Base-by-base conservation (phyloP, 495 filamentous ascomycete genomes). In the Aspergillus cavernicola region DNA sequence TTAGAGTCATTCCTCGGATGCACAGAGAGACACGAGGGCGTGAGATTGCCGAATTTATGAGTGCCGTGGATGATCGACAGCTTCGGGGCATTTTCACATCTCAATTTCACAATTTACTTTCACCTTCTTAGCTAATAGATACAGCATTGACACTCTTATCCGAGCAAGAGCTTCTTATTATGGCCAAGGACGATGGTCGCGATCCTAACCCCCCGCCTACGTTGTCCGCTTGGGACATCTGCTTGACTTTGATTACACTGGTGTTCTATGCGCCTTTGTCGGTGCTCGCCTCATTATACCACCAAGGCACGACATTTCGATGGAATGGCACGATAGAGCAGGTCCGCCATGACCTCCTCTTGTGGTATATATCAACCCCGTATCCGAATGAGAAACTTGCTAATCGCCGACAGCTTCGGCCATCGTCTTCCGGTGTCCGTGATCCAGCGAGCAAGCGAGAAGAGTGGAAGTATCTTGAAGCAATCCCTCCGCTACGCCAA, bases 201-300 rank as follows among this genome's bases (percentile, higher is more conserved):
- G 33, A 45, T 9, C 22, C 15, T 13, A 38, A 45, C 15, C 13
- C 50, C 19, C 29, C n/a, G 41, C 28, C 26, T 8, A 18, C 6
- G 37, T 15, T 53, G 1, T 38, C 50, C 9, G 40, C 33, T 31
- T 53, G 50, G 50, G 50, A 53, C 9, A 43, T 53, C 41, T 45
- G 50, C 33, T 38, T 22, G 24, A 31, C 50, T 1, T 10, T 53
- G 12, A 31, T 53, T 22, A 26, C 33, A 12, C 32, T 53, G 24
- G 24, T 35, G 23, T 23, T 53, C 22, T 53, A 53, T 38, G 50
- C 50, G 31, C 50, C 50, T 6, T n/a, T 42, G 15, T 38, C 50
- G 22, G 33, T 53, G 16, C 50, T 53, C 4, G 24, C 23, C 15
- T 45, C 50, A 3, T 20, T 53, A 42, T 46, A 26, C 29, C 39